Evolutionary conservation across 768 basidiomycete genomes (phyloP), one percentile per base, ranked within the genome.

Genomic region (Pholiota microspora): DNA sequence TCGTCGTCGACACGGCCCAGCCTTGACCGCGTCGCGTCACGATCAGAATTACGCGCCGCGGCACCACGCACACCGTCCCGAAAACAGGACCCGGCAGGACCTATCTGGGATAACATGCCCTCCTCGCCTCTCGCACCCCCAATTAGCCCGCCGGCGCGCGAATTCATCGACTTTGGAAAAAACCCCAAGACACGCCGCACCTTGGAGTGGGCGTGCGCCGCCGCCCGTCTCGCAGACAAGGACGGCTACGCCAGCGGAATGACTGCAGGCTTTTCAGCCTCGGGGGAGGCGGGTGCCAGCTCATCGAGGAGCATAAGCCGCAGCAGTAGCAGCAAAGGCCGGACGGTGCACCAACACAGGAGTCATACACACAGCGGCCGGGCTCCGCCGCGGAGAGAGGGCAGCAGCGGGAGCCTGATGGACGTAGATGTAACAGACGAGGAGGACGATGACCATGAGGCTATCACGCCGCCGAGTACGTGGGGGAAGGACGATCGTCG

Each of bases 161-260:
- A 78, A 40, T 77, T 73, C 49, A 71, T 80, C 58, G 77, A 77
- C 23, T 77, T 79, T 49, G 77, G 75, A 18, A 72, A 75, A 35
- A 71, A 74, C 29, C 77, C 77, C 60, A 71, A 71, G 16, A 74
- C 78, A 21, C 77, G 76, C 27, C 69, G 73, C 38, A 85, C 86
- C 10, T 71, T 90, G 53, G 88, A 89, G 62, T 89, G 86, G 86
- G 87, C 87, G 0, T 89, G 87, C 67, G 85, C 85, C 2, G 82
- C 81, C 21, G 81, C 80, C 2, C 67, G 81, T 35, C 56, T 81
- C 7, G 75, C 74, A 4, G 80, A 77, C 31, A 82, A 77, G 59
- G 72, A 73, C 40, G 69, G 58, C 10, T 57, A 63, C 25, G 55
- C 59, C 15, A 59, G 56, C 28, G 66, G 28, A 50, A 59, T 31